Evolutionary conservation across 2,329 filamentous ascomycete species (phyloP).

Genomic region (Penicillium psychrosexuale): DNA sequence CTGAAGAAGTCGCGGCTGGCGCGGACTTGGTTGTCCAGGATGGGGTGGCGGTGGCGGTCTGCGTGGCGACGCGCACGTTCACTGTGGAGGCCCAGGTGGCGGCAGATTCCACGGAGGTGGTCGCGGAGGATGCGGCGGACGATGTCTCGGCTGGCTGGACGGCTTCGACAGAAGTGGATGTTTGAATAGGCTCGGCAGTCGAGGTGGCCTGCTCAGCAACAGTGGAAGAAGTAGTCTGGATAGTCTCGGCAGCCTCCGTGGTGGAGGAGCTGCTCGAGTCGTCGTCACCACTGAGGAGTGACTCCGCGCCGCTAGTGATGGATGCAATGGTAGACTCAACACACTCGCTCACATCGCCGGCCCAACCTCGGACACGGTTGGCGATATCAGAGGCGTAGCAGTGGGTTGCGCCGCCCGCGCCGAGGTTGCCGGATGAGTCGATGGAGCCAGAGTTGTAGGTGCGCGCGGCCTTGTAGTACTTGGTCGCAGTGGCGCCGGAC

Average conservation of each 20-base stretch:
- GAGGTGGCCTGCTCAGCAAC: constrained; percentile 3
- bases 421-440: constrained; percentile 31
- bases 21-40: constrained; percentile 6
- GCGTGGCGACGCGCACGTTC: background rate
- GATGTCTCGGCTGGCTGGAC: constrained; percentile 14
- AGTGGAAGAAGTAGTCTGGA: constrained; percentile 6
- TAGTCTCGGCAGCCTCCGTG: constrained; percentile 2
- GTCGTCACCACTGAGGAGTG: background rate
- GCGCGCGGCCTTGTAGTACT: constrained; percentile 37
- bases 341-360: constrained; percentile 20
- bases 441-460: constrained; percentile 45
- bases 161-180: background rate
- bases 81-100: background rate
- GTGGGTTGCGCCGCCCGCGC: constrained; percentile 25
- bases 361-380: constrained; percentile 30
- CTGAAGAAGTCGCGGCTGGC: constrained; percentile 5
- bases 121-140: constrained; percentile 1
- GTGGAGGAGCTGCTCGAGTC: constrained; percentile 13
- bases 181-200: constrained; percentile 3
- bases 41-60: background rate
- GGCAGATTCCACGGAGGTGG: background rate
- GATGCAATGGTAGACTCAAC: constrained; percentile 12
- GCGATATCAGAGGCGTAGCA: constrained; percentile 30
- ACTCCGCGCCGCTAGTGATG: constrained; percentile 11
- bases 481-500: constrained; percentile 21